Base-by-base conservation (phyloP, 306 rosid species). In the Dalbergia cultrata region DNA sequence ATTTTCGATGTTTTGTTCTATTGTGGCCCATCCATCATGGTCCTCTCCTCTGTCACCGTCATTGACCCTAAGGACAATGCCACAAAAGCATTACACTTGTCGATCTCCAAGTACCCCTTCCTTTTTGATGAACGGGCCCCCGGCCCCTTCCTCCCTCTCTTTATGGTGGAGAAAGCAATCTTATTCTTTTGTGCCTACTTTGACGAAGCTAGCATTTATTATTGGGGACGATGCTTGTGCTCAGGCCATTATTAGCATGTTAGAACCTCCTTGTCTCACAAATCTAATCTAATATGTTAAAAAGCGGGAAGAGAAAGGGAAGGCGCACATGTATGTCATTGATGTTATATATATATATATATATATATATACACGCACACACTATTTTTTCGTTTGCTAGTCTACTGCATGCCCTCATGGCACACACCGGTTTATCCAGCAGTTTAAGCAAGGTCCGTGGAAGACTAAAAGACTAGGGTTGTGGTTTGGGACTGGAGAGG, bases 81-180 rank as follows among this genome's bases (percentile, higher is more conserved):
- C 45, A 39, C 11, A 53, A 12, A n/a, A 7, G 58, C 80, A 11
- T 4, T 19, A 84, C 92, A 78, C 90, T 88, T 86, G 95, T 85
- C 85, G 9, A 39, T 52, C 53, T 44, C 67, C 78, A 45, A 57
- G 31, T 11, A 26, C 22, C 13, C 56, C 33, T 3, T 35, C 39
- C 49, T 16, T 78, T 70, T 80, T 34, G 0, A 9, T 26, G 4
- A 19, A 45, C 6, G 61, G 85, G 72, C 21, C 57, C 57, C 57
- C 82, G 45, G 10, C 26, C 19, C n/a, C 67, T 31, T 3, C 12
- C 21, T 76, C 70, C n/a, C 54, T 12, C n/a, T n/a, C n/a, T n/a
- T n/a, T 37, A 7, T 31, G 56, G 31, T 10, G 52, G 41, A 17
- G n/a, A 12, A 71, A 65, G 49, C 33, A 56, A 43, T 72, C 62